Conservation (phyloP, 2,329 filamentous ascomycete species). For the Colletotrichum camelliae region DNA sequence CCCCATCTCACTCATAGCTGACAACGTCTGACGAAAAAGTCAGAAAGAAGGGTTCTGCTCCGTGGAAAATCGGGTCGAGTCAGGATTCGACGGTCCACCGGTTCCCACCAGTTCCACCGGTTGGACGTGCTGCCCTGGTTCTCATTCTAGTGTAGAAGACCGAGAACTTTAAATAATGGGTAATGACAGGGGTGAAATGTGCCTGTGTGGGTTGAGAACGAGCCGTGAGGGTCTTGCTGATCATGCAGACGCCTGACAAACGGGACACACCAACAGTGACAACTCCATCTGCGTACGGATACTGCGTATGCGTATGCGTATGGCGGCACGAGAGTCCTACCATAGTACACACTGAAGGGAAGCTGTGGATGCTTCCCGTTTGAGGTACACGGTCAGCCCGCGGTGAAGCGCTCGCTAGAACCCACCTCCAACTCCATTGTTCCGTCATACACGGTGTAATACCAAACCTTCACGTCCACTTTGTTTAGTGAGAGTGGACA, state of each 20-base stretch:
- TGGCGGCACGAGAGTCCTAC: background rate
- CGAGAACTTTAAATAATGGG: slow-evolving; percentile 20
- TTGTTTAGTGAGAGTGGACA: background rate
- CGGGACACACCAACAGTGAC: slow-evolving; percentile 13
- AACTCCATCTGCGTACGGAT: background rate
- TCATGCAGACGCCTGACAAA: slow-evolving; percentile 21
- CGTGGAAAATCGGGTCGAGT: slow-evolving; percentile 7
- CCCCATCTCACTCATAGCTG: slow-evolving; percentile 14
- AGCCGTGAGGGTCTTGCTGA: background rate
- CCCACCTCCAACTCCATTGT: background rate
- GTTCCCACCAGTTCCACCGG: slow-evolving; percentile 18
- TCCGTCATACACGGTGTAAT: background rate
- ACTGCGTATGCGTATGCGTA: background rate
- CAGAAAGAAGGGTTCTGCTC: slow-evolving; percentile 15
- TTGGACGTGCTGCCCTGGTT: background rate
- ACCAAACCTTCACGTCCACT: background rate
- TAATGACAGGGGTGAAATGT: background rate
- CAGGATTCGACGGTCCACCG: slow-evolving; percentile 13
- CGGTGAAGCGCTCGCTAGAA: background rate
- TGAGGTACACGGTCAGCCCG: slow-evolving; percentile 17
- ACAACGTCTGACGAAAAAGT: slow-evolving; percentile 3
- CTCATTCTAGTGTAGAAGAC: slow-evolving; percentile 17
- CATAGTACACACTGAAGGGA: background rate
- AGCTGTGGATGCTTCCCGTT: slow-evolving; percentile 6
- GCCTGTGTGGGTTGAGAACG: background rate